These are phyloP conservation scores for Cercophora newfieldiana DNA, from an alignment of 495 filamentous ascomycete species.

Conservation along the genomic window DNA sequence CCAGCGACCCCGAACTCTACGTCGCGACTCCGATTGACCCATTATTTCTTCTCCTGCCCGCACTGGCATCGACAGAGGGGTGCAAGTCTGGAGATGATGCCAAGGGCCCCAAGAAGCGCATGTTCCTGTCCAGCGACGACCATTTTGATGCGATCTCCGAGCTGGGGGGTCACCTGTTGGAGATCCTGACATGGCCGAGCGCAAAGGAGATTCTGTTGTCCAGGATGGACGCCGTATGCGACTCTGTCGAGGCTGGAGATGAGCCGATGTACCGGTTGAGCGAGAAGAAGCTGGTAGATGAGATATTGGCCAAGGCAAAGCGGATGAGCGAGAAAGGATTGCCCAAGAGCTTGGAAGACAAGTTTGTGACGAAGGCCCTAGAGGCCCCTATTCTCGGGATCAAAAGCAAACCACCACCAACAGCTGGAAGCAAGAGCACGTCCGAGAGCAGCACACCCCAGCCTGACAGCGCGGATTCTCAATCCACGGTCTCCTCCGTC, in stretches of 20 bases:
- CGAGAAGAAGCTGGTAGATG: constrained; percentile 63
- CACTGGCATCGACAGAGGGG: constrained; percentile 43
- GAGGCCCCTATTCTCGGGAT: constrained; percentile 69
- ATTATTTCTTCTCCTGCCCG: constrained; percentile 79
- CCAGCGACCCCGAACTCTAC: constrained; percentile 67
- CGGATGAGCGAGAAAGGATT: constrained; percentile 64
- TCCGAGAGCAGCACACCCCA: constrained; percentile 29
- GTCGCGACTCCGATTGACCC: constrained; percentile 83
- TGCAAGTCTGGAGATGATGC: constrained; percentile 31
- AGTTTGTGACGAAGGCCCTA: constrained; percentile 73
- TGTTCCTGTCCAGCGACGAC: constrained; percentile 80
- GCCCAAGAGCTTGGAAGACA: constrained; percentile 81
- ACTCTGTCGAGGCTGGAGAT: constrained; percentile 75
- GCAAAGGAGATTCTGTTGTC: constrained; percentile 37
- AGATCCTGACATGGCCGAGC: constrained; percentile 53
- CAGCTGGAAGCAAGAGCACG: constrained; percentile 15
- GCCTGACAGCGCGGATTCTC: constrained; percentile 38
- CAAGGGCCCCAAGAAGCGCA: constrained; percentile 45
- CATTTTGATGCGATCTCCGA: constrained; percentile 67
- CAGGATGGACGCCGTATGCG: constrained; percentile 66
- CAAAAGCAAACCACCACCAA: constrained; percentile 47
- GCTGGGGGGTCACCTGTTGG: constrained; percentile 54
- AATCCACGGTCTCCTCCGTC: constrained; percentile 36
- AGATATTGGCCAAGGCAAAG: constrained; percentile 70
- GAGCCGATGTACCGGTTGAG: constrained; percentile 80